Evolutionary conservation across 768 basidiomycete species (phyloP), one percentile per base, ranked within the genome.

Genomic region (Panaeolus papilionaceus): DNA sequence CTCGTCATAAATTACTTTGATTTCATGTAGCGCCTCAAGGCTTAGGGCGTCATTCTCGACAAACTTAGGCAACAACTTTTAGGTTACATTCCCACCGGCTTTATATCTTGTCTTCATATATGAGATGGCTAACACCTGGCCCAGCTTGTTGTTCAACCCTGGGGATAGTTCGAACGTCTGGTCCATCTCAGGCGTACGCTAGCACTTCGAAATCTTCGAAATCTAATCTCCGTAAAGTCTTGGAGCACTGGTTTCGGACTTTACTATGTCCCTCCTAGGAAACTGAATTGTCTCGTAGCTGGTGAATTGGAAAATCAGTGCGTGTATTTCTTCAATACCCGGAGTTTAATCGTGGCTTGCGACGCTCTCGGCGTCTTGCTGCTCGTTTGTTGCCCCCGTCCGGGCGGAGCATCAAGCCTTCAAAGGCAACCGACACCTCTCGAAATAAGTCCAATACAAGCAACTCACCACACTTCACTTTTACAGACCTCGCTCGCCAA

Each of bases 301-400:
- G 26, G 10, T 33, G 3, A 16, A 58, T 58, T 4, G 54, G 8
- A 58, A 4, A 33, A 12, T 8, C 4, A 54, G 26, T 26, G 23
- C 9, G 54, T 58, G 54, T 58, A 7, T 33, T 33, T 58, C 11
- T 16, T 33, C 12, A 12, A 58, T 16, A 23, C 54, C 54, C 54
- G 54, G 54, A 58, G 28, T 58, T 58, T 58, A 37, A 37, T 58
- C 54, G 54, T 58, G 54, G 54, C 54, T 58, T 33, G 8, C 33
- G 16, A 58, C 16, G 11, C 11, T n/a, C 8, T 20, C n/a, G 3
- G 18, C 12, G 20, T 18, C 45, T 47, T 20, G 12, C 18, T 47
- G 16, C 8, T n/a, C 16, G 18, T 28, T 8, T 28, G 9, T 28
- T 51, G 26, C 14, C 14, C 5, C 49, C 26, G 14, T 14, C 8